phyloP scores from a whole-genome alignment of 768 basidiomycete genomes.

The Lactarius pseudohatsudake region DNA sequence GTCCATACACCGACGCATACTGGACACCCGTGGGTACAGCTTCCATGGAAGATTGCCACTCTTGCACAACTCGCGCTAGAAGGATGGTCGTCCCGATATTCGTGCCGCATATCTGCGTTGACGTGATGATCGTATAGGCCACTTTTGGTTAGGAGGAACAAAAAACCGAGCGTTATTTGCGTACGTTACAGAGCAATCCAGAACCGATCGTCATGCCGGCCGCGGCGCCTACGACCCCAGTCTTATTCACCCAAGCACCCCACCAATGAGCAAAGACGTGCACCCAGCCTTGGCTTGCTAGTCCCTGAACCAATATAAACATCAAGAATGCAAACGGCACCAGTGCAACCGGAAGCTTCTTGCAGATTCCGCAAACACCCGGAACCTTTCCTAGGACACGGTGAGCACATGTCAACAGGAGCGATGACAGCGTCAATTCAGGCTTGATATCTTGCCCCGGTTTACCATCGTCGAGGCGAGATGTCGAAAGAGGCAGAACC shows the following conservation, averaged over 20 bases:
- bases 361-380: constrained; percentile 62
- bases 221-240: constrained; percentile 40
- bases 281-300: constrained; percentile 86
- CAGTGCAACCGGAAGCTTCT: constrained; percentile 75
- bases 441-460: constrained; percentile 12
- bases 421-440: constrained; percentile 15
- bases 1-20: constrained; percentile 42
- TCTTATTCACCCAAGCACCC: constrained; percentile 42
- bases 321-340: constrained; percentile 92
- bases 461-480: constrained; percentile 3
- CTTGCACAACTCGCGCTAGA: constrained; percentile 73
- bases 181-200: constrained; percentile 70
- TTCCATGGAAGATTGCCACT: constrained; percentile 32
- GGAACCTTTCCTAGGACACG: constrained; percentile 49
- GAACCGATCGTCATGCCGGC: constrained; percentile 63
- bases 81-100: constrained; percentile 93
- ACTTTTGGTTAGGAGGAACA: background rate
- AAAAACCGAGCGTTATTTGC: constrained; percentile 24
- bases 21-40: constrained; percentile 18
- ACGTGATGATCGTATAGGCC: background rate
- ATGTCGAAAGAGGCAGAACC: constrained; percentile 2
- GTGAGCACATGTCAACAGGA: constrained; percentile 30
- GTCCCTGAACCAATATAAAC: constrained; percentile 89
- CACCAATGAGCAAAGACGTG: constrained; percentile 75
- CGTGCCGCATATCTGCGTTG: constrained; percentile 63